Base-by-base conservation (phyloP, 805 yeast genomes). In the Lipomyces orientalis region DNA sequence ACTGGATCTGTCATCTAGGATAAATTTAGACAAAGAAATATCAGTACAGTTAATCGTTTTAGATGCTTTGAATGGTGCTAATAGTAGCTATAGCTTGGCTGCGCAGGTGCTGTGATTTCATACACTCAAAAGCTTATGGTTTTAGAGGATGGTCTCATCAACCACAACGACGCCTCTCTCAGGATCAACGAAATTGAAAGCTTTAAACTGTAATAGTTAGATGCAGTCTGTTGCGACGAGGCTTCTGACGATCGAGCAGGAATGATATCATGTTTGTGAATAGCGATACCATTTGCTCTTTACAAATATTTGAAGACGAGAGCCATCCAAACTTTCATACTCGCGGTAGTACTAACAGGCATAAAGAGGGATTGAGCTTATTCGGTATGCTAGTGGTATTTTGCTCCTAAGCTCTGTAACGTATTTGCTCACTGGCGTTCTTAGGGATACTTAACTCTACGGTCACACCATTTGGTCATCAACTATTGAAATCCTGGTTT, bases 401-500 rank as follows among this genome's bases (percentile, higher is more conserved):
- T 22, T 34, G 19, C 31, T 31, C 39, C 5, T 56, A n/a, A 33
- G 0, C 4, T 5, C 49, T 43, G 22, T 43, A 7, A 16, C 16
- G 9, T 34, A 34, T 10, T 12, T 35, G 59, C 46, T 31, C 49
- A 56, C 2, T 16, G 14, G 14, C 34, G 55, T 5, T 4, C 22
- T 25, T 16, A 52, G 55, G 55, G 9, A 62, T 77, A 6, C 33
- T 79, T 16, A 70, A 74, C 60, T 66, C 62, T 25, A 76, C 80
- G 1, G 71, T 72, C 34, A 74, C 83, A 0, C 73, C 73, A 9
- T 63, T 75, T 12, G 82, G 84, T 0, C 71, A 67, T 35, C 70
- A 73, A 31, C 68, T 76, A 1, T 60, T 83, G n/a, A 73, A 67
- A 12, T 67, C 76, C 0, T 81, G 82, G 81, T 70, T 83, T 10